A percentile compares a stretch with the other conserved stretches of the same genome.
Conservation (phyloP, 495 filamentous ascomycete genomes). For the Xylaria palmicola region DNA sequence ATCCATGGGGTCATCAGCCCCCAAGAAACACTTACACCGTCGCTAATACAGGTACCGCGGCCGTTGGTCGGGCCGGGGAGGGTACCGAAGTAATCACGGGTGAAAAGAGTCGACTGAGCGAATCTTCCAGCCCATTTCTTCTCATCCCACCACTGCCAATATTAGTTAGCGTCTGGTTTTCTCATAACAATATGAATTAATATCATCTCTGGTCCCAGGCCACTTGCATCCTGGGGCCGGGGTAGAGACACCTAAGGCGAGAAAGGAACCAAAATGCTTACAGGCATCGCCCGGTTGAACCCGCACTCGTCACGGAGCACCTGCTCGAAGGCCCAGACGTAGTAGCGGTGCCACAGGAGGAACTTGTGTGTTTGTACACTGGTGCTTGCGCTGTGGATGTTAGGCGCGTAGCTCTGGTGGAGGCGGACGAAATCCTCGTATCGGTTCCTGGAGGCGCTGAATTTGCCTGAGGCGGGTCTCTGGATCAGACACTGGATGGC, state of each 20-base stretch:
- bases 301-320: conserved; percentile 64
- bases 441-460: conserved; percentile 52
- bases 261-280: conserved; percentile 1
- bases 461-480: conserved; percentile 41
- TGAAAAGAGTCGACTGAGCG: conserved; percentile 35
- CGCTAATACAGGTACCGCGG: conserved; percentile 28
- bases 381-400: conserved; percentile 57
- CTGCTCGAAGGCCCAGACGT: conserved; percentile 58
- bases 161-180: background rate
- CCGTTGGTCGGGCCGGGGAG: conserved; percentile 31
- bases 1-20: background rate
- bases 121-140: conserved; percentile 40
- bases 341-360: conserved; percentile 68
- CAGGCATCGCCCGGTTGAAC: conserved; percentile 48
- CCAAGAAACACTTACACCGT: conserved; percentile 35
- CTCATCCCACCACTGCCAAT: conserved; percentile 40
- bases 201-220: background rate
- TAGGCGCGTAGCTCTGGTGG: conserved; percentile 61
- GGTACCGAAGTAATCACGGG: conserved; percentile 28
- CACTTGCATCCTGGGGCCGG: background rate
- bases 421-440: conserved; percentile 67
- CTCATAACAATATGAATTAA: background rate
- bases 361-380: conserved; percentile 53
- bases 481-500: conserved; percentile 56
- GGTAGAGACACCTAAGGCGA: background rate